Base-by-base conservation (phyloP, 352 stramenopile genomes). In the Globisporangium paroecandrum region DNA sequence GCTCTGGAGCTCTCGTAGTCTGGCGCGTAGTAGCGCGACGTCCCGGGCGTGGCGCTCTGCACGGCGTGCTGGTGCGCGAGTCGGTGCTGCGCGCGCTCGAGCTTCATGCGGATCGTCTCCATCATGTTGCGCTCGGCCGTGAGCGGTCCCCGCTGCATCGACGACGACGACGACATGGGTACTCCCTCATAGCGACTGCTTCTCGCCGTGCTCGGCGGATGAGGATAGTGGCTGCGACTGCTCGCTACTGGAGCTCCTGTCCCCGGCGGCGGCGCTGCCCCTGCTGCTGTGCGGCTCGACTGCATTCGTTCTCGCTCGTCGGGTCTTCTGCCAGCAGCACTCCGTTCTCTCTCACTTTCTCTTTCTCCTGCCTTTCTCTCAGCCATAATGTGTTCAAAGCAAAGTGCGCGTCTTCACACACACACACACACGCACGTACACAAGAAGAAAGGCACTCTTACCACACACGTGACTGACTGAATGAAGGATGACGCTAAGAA, bases 91-190 rank as follows among this genome's bases (percentile, higher is more conserved):
- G 83, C 75, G 20, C 74, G 73, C 68, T 91, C 83, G 24, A 91
- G 77, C 69, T 90, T 91, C 41, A 70, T 77, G 53, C 82, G 83
- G 69, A 91, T 91, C 67, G 86, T 71, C 41, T 89, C 78, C 78
- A 91, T 89, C 81, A 88, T 88, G 36, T 69, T 75, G 62, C 83
- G 83, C 71, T 91, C 83, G 18, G 70, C 77, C n/a, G 81, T 78
- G 64, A 71, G 54, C 22, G 61, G 59, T 3, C 64, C 64, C 9
- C 15, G n/a, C 41, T 41, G 34, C 8, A 41, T 41, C 34, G 13
- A 20, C 13, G 41, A 47, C 15, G 38, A 47, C 38, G 41, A 47
- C 6, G 63, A 18, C 18, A 27, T 20, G 20, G 55, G 20, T 10
- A 43, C 12, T 43, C 38, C 41, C 22, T 54, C 34, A 54, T 25